Evolutionary conservation across 805 yeast genomes (phyloP), one percentile per base, ranked within the genome.

Genomic region (Cyberlindnera mycetangii): DNA sequence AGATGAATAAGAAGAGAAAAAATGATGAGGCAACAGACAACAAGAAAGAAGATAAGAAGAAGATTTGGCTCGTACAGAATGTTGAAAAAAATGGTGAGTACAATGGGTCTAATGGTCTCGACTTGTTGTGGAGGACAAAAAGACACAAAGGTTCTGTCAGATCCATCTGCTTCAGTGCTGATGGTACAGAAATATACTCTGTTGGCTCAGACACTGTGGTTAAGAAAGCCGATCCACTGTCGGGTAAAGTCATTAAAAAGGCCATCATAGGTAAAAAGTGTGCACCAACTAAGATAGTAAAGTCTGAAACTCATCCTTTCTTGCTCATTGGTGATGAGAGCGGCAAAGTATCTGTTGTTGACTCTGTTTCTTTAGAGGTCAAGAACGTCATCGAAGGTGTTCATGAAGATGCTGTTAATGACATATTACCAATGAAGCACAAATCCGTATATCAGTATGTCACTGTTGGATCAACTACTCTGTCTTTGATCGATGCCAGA

Each of bases 61-160:
- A 67, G 55, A 68, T 76, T 66, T 79, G 83, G 83, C 60, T 64
- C 18, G 60, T 67, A 16, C 58, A 64, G 3, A 53, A 56, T 7
- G 40, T 58, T 5, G 34, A 43, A 3, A 54, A 55, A 16, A 52
- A 52, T 7, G 69, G 16, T 6, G 47, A 44, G 16, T 42, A 38
- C 11, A 47, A 50, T 11, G 51, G 48, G 10, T 69, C 17, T 12
- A 42, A 24, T 8, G 55, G 56, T 5, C 58, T 71, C 5, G 59
- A 65, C 5, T 56, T 74, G 21, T 44, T 64, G 1, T 92, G 99
- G 99, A 78, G 83, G 44, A 90, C 97, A 0, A 86, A 79, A 56
- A 76, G 98, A 60, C 98, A 92, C 60, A 89, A 89, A 62, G 90
- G 89, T 1, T 83, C 95, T 51, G 88, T 95, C 48, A 69, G 99